Percentiles rank a stretch among this genome's conserved stretches.
Evolutionary conservation across 495 filamentous ascomycete species (phyloP).

Genomic region (Podospora tetraspora): DNA sequence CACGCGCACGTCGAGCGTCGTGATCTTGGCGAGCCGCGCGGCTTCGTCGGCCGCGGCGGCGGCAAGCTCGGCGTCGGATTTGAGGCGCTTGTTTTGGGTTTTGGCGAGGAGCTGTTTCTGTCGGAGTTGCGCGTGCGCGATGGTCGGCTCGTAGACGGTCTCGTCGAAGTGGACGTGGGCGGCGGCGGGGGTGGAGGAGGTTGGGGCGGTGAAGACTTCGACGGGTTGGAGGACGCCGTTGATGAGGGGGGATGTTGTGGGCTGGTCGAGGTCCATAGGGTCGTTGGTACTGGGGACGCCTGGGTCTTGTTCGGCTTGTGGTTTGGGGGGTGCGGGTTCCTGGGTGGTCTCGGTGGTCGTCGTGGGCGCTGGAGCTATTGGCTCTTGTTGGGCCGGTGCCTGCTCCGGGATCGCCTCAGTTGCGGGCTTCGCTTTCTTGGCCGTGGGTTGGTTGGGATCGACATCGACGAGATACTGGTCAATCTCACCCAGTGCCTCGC

Average conservation of each 20-base stretch:
- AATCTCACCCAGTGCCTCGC: conserved; percentile 81
- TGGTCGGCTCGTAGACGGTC: conserved; percentile 72
- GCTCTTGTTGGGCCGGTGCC: conserved; percentile 15
- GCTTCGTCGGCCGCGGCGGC: conserved; percentile 53
- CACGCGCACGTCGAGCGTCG: conserved; percentile 67
- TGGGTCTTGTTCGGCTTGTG: conserved; percentile 13
- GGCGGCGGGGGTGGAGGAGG: conserved; percentile 66
- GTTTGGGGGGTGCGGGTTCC: not conserved
- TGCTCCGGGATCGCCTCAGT: conserved; percentile 16
- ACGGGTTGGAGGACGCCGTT: conserved; percentile 44
- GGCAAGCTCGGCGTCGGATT: conserved; percentile 62
- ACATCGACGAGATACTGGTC: conserved; percentile 57
- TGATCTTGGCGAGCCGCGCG: conserved; percentile 57
- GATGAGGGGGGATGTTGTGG: conserved; percentile 2
- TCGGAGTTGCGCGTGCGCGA: conserved; percentile 78
- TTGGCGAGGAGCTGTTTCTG: conserved; percentile 63
- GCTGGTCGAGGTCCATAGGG: conserved; percentile 26
- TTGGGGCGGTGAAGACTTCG: conserved; percentile 70
- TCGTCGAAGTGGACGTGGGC: conserved; percentile 60
- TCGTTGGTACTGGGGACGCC: conserved; percentile 9
- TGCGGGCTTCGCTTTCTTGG: conserved; percentile 11
- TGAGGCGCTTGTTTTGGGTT: conserved; percentile 62
- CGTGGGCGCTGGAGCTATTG: not conserved
- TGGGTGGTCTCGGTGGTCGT: not conserved
- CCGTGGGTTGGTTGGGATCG: conserved; percentile 21